A percentile compares a stretch with the other conserved stretches of the same genome.
These are phyloP conservation scores for Ramaria sp. DNA, from an alignment of 768 basidiomycete genomes.

Conservation along the genomic window DNA sequence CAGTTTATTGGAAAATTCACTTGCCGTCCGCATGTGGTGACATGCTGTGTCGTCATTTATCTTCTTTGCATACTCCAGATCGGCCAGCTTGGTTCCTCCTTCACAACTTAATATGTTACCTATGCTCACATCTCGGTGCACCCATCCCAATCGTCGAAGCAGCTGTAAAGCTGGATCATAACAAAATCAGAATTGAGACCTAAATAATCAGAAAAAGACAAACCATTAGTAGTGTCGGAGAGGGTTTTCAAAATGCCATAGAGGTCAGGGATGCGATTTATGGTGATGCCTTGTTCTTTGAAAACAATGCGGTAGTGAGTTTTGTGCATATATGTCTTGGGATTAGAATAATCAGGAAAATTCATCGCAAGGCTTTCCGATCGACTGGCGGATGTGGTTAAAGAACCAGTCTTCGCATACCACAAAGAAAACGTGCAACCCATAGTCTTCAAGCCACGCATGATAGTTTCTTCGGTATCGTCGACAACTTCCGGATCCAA, in stretches of 20 bases:
- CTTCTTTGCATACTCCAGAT: conserved; percentile 12
- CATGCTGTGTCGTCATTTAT: too few relatives aligned
- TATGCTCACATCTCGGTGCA: conserved; percentile 13
- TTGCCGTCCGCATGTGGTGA: not conserved
- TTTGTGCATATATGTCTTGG: not conserved
- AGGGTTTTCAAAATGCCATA: not conserved
- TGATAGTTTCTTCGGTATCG: too few relatives aligned
- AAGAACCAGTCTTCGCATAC: too few relatives aligned
- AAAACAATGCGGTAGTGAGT: conserved; percentile 12
- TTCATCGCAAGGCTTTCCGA: too few relatives aligned
- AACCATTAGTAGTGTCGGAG: not conserved
- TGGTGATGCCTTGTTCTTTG: conserved; percentile 10
- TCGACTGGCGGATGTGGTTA: too few relatives aligned
- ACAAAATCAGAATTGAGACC: not conserved
- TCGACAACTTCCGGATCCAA: too few relatives aligned
- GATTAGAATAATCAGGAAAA: not conserved
- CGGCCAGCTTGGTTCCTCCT: conserved; percentile 3
- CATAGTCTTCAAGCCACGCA: too few relatives aligned
- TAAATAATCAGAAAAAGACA: not conserved
- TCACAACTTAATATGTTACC: conserved; percentile 11
- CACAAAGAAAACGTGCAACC: too few relatives aligned
- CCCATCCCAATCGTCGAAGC: conserved; percentile 10
- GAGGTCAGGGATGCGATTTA: not conserved
- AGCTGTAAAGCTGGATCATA: not conserved
- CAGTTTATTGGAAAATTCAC: not conserved